These are phyloP conservation scores for Uromyces viciae-fabae DNA, from an alignment of 1,284 basidiomycete species.

Conservation along the genomic window DNA sequence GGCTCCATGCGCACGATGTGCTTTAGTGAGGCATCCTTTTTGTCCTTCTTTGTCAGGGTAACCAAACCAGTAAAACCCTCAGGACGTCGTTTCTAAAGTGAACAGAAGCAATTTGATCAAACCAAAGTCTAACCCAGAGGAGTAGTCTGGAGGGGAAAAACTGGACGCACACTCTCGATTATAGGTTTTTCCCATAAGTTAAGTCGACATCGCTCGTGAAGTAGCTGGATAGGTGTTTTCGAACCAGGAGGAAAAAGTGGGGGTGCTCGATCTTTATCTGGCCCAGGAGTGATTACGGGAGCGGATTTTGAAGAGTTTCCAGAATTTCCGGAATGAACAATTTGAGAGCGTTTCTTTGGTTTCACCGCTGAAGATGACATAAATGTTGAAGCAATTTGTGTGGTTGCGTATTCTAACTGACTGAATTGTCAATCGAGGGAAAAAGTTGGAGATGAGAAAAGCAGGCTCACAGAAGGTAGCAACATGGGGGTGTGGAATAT, in stretches of 20 bases:
- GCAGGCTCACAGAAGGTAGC: too few relatives aligned
- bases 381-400: too few relatives aligned
- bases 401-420: too few relatives aligned
- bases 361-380: conserved; percentile 10
- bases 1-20: conserved; percentile 52
- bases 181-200: conserved; percentile 53
- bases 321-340: conserved; percentile 78
- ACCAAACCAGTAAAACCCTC: conserved; percentile 50
- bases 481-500: too few relatives aligned
- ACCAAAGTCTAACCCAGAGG: not conserved
- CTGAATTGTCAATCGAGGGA: too few relatives aligned
- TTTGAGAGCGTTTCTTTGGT: conserved; percentile 61
- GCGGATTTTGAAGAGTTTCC: conserved; percentile 71
- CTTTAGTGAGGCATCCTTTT: conserved; percentile 52
- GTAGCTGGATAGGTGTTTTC: conserved; percentile 54
- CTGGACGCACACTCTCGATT: conserved; percentile 49
- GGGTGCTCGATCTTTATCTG: conserved; percentile 41
- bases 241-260: conserved; percentile 53
- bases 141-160: not conserved
- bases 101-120: not conserved
- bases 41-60: conserved; percentile 53
- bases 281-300: conserved; percentile 47
- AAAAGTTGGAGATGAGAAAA: too few relatives aligned
- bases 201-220: conserved; percentile 53
- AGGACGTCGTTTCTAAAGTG: conserved; percentile 23